Evolutionary conservation across 805 yeast species (phyloP), one percentile per base, ranked within the genome.

Genomic region (Pichia paraexigua): DNA sequence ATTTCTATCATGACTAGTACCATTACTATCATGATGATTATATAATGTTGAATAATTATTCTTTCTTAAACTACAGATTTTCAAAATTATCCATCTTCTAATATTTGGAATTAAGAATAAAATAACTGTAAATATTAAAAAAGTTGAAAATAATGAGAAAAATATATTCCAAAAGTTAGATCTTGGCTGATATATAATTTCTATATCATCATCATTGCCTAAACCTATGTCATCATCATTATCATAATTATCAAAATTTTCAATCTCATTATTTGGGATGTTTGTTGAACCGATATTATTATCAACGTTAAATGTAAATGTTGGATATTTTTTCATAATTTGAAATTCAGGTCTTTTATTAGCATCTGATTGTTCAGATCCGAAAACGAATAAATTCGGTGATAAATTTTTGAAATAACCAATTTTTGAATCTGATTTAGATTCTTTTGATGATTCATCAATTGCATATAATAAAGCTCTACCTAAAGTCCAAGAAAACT

Each of bases 401-500:
- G 78, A 70, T 0, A 83, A 74, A 17, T 76, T 70, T 58, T 70
- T 76, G 49, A 67, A 73, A 53, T 68, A 78, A 0, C 87, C 86
- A 7, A 72, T 64, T 9, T 60, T 64, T 43, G 50, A 51, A 2
- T 45, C 30, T 2, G 41, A 40, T 8, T 35, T n/a, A 24, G 46
- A 35, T 27, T 41, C 41, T 25, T 41, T 15, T 60, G 73, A 35
- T 68, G 67, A 53, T 73, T 73, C 66, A 78, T 87, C 63, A 72
- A 80, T 54, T 4, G 85, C 78, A 60, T 84, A 84, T 22, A 84
- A 63, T 11, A 83, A 63, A 1, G 89, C 89, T 62, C 62, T 75
- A 71, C 99, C 99, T 28, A 94, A 65, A 0, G 98, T 94, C 99
- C 99, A 94, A 0, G 97, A 82, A 40, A 92, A 73, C 56, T 90